Percentiles rank a stretch among this genome's conserved stretches.
Evolutionary conservation across 352 stramenopile genomes (phyloP).

Genomic region (Globisporangium iwayamae): DNA sequence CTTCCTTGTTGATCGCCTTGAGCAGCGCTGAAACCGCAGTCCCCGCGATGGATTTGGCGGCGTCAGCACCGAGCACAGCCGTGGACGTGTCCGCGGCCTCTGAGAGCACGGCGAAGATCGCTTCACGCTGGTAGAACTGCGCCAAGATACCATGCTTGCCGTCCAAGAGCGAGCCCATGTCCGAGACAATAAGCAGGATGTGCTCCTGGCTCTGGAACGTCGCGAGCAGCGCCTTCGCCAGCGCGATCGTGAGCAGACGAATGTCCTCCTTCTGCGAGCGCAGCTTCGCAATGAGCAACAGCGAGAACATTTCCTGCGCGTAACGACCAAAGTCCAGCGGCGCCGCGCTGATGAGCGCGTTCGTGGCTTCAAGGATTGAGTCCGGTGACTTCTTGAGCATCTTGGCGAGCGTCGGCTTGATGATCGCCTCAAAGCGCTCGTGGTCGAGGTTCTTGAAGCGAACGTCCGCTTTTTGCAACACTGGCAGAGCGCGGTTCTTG

Average conservation of each 20-base stretch:
- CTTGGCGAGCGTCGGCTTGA: slow-evolving; percentile 65
- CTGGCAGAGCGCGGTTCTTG: slow-evolving; percentile 48
- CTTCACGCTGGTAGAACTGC: slow-evolving; percentile 87
- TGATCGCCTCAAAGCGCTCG: slow-evolving; percentile 57
- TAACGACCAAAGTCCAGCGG: slow-evolving; percentile 70
- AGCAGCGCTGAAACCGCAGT: slow-evolving; percentile 50
- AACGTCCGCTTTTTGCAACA: slow-evolving; percentile 32
- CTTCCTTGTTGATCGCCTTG: slow-evolving; percentile 79
- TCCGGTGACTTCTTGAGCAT: slow-evolving; percentile 85
- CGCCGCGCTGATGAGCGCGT: slow-evolving; percentile 41
- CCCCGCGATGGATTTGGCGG: slow-evolving; percentile 43
- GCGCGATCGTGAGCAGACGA: slow-evolving; percentile 39
- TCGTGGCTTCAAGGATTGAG: slow-evolving; percentile 58
- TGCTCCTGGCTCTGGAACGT: slow-evolving; percentile 51
- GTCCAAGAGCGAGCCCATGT: slow-evolving; percentile 62
- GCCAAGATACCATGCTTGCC: slow-evolving; percentile 81
- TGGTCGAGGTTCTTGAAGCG: slow-evolving; percentile 54
- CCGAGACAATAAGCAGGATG: slow-evolving; percentile 49
- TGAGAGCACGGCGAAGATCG: slow-evolving; percentile 58
- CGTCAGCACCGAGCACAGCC: slow-evolving; percentile 17
- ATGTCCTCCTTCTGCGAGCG: slow-evolving; percentile 83
- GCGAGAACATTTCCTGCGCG: slow-evolving; percentile 57
- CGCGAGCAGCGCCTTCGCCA: slow-evolving; percentile 44
- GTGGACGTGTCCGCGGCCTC: slow-evolving; percentile 42
- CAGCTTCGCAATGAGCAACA: slow-evolving; percentile 70